Conservation (phyloP, 106 monocot species). For the Dioscorea alata region DNA sequence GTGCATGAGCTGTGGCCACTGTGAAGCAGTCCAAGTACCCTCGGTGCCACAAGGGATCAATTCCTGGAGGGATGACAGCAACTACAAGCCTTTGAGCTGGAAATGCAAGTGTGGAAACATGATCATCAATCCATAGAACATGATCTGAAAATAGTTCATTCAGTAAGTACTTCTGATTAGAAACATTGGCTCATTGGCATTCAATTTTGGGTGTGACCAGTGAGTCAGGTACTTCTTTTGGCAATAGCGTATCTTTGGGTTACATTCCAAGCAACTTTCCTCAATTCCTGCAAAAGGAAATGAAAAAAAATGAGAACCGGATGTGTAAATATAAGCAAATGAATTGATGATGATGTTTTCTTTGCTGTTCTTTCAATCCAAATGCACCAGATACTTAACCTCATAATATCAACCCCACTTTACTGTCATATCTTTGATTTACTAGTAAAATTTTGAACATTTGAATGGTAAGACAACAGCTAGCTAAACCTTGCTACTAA, state of each 20-base stretch:
- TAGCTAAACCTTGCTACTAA: too few species aligned
- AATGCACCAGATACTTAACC: too few species aligned
- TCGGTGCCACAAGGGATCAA: conserved; percentile 27
- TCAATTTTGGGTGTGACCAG: background rate
- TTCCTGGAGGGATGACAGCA: conserved; percentile 29
- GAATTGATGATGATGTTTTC: too few species aligned
- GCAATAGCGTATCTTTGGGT: background rate
- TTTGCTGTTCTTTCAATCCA: too few species aligned
- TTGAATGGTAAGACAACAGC: too few species aligned
- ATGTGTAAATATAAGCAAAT: too few species aligned
- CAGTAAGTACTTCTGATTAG: too few species aligned
- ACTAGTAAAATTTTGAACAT: too few species aligned
- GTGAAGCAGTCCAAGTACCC: conserved; percentile 67
- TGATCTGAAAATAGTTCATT: background rate
- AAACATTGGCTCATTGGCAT: background rate
- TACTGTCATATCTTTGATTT: too few species aligned
- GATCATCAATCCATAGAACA: conserved; percentile 44
- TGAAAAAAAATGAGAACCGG: background rate
- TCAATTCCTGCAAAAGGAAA: background rate
- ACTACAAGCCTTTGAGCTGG: conserved; percentile 78
- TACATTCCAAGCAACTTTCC: background rate
- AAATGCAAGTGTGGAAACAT: conserved; percentile 70
- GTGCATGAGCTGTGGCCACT: conserved; percentile 52
- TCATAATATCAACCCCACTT: too few species aligned
- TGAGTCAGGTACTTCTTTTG: background rate